Base-by-base conservation (phyloP, 2,329 filamentous ascomycete genomes). In the Ceratocystis lukuohia region DNA sequence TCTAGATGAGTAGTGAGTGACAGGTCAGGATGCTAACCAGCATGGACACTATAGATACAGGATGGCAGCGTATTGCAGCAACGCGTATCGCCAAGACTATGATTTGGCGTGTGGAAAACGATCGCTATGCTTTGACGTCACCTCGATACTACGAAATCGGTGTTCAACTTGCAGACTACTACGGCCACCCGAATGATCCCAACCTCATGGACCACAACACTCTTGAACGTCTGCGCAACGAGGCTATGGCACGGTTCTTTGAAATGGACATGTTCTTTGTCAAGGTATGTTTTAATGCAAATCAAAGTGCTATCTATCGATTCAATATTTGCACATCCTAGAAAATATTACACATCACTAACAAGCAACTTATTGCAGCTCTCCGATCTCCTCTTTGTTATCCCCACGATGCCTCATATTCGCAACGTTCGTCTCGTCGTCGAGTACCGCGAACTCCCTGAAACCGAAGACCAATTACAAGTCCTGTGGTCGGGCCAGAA, bases 211-310 rank as follows among this genome's bases (percentile, higher is more conserved):
- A 74, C 65, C 78, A 79, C 67, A 72, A 74, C 61, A 75, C 73
- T 12, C 77, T 77, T 46, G 76, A 81, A 69, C 74, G 74, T 66
- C 77, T 84, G 45, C 79, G 78, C 61, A 72, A 74, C 33, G 78
- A 80, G 56, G 80, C 82, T 15, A 78, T 78, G 74, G 77, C 81
- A 66, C 78, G 77, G 70, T 85, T 86, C 72, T 74, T 79, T 68
- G 78, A 79, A 20, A 80, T 82, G 71, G 81, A 87, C 70, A 79
- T 87, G 78, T 88, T 87, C 72, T 87, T 87, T 71, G 81, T 88
- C 69, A 87, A 85, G 78, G 83, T 86, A 74, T 69, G 77, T 68
- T 22, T 57, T 10, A n/a, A 10, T 15, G 20, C 20, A 5, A 53
- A 28, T 28, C 8, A 37, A 37, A 37, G 12, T 41, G 37, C 10